A percentile compares a stretch with the other conserved stretches of the same genome.
phyloP scores from a whole-genome alignment of 2,329 filamentous ascomycete species.

The Thelonectria rubi region DNA sequence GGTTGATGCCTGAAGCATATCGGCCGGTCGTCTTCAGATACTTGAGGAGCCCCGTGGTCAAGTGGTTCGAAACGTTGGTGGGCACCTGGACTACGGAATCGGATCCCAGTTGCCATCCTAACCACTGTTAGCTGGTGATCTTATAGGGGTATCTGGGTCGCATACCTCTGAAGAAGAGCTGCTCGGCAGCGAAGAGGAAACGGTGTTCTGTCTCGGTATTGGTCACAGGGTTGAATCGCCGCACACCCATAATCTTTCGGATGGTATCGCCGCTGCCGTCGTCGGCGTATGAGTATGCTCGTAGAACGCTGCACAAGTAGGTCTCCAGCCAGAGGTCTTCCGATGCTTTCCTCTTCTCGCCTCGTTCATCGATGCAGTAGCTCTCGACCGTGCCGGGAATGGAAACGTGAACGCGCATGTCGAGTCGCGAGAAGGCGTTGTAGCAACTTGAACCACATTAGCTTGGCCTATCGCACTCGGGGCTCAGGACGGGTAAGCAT shows the following conservation, averaged over 20 bases:
- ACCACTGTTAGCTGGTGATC: conserved; percentile 28
- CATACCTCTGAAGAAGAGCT: conserved; percentile 90
- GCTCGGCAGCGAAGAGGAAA: conserved; percentile 93
- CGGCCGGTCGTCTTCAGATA: conserved; percentile 96
- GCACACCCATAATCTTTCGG: conserved; percentile 95
- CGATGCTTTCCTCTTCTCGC: conserved; percentile 91
- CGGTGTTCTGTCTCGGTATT: conserved; percentile 98
- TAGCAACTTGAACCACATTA: conserved; percentile 71
- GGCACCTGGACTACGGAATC: conserved; percentile 98
- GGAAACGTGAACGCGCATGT: conserved; percentile 98
- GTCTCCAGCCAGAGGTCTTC: conserved; percentile 98
- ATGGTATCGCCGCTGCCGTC: conserved; percentile 94
- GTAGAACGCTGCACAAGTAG: conserved; percentile 92
- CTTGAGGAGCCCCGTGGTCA: conserved; percentile 90
- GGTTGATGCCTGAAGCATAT: conserved; percentile 93
- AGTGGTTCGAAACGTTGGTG: conserved; percentile 94
- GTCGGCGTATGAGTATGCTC: conserved; percentile 96
- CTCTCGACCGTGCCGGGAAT: conserved; percentile 97
- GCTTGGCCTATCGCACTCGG: conserved; percentile 38
- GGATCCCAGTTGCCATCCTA: conserved; percentile 93
- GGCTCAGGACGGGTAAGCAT: conserved; percentile 41
- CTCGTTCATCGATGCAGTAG: conserved; percentile 96
- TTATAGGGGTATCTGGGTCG: background rate
- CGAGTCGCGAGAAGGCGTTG: conserved; percentile 97
- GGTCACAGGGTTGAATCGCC: conserved; percentile 96